These are phyloP conservation scores for Nicotiana sylvestris DNA, from an alignment of 257 asterid genomes.

Conservation along the genomic window DNA sequence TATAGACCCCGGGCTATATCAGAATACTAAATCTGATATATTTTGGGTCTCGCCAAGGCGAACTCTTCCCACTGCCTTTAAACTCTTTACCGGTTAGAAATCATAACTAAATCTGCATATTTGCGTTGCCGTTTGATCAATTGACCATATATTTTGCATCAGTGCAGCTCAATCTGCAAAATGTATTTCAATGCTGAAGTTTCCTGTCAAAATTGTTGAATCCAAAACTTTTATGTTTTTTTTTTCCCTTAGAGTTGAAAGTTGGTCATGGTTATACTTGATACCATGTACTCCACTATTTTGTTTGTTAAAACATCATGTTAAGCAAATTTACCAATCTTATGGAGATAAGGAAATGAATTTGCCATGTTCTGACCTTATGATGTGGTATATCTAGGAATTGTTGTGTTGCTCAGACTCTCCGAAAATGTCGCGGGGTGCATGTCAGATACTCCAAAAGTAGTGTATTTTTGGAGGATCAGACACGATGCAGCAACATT, in stretches of 20 bases:
- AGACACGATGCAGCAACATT: no score
- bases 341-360: background rate
- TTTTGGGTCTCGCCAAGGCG: constrained; percentile 56
- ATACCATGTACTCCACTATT: background rate
- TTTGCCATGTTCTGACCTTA: background rate
- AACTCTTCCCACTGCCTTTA: constrained; percentile 62
- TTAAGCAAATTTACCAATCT: background rate
- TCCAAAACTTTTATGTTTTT: no score
- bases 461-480: no score
- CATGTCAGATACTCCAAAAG: no score
- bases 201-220: background rate
- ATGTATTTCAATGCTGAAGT: background rate
- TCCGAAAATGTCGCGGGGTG: no score
- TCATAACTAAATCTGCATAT: background rate
- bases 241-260: background rate
- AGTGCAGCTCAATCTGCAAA: background rate
- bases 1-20: constrained; percentile 78
- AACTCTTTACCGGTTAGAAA: constrained; percentile 27
- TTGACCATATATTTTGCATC: background rate
- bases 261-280: background rate
- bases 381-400: background rate
- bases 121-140: background rate
- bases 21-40: constrained; percentile 55
- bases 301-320: background rate
- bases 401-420: no score